Base-by-base conservation (phyloP, 2,329 filamentous ascomycete genomes). In the Aspergillus awamori region DNA sequence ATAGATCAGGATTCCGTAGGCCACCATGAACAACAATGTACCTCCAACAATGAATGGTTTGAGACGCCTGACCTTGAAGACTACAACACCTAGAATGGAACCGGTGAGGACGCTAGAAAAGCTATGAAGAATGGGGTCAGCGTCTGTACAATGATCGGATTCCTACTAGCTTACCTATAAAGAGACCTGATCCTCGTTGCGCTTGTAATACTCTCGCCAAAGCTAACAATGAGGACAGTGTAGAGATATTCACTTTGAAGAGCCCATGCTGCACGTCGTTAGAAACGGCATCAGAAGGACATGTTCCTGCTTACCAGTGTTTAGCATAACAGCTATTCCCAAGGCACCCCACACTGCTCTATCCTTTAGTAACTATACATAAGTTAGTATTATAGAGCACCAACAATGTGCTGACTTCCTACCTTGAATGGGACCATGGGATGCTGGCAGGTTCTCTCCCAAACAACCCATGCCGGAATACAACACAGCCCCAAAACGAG, bases 211-310 rank as follows among this genome's bases (percentile, higher is more conserved):
- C 80, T 83, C 63, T 88, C 86, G 71, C 87, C 80, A 67, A 89
- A 89, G 38, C 81, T 82, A 17, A 89, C 84, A 10, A 83, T 71
- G 1, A 89, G 81, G 1, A 89, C 83, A 0, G 87, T 87, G 75
- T 83, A 89, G 2, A 90, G 80, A 71, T 84, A 89, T 69, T 88
- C 84, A 22, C 83, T 85, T 72, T 89, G 87, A 73, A 88, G 80
- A 62, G 83, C 83, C 86, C 86, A 89, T 0, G 75, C 72, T 75
- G 47, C n/a, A 17, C 2, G 11, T 22, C 10, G 58, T 68, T 55
- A 70, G 53, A n/a, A 41, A 5, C 5, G 11, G 8, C 4, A 8
- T 20, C 3, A 26, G 10, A 3, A 2, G 30, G 11, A 74, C 51
- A 80, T 62, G 8, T 2, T 82, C 10, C 8, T 5, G 1, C 61